These are phyloP conservation scores for Boechera retrofracta DNA, from an alignment of 345 rosid species.

Conservation along the genomic window DNA sequence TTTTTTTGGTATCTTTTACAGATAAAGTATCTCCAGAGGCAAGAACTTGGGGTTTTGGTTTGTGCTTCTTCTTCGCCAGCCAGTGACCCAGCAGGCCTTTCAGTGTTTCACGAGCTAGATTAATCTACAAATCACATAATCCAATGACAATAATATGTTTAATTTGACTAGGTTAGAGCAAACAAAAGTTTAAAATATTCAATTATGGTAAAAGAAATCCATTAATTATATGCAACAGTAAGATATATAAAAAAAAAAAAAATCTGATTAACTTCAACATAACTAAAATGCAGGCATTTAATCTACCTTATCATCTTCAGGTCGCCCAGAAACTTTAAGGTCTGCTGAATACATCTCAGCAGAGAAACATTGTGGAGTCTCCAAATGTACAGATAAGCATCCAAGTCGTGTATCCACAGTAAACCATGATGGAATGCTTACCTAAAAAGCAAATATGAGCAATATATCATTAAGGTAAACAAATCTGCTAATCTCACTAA, in stretches of 20 bases:
- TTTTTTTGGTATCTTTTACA: slow-evolving; percentile 70
- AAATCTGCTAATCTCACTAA: slow-evolving; percentile 12
- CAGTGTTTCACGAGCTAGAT: slow-evolving; percentile 95
- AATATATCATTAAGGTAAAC: slow-evolving; percentile 25
- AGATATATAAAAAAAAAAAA: background rate
- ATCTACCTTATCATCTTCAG: slow-evolving; percentile 97
- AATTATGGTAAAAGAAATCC: slow-evolving; percentile 20
- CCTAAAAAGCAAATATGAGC: slow-evolving; percentile 52
- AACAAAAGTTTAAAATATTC: slow-evolving; percentile 10
- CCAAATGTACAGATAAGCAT: slow-evolving; percentile 93
- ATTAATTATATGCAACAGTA: slow-evolving; percentile 4
- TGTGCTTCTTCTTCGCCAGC: slow-evolving; percentile 84
- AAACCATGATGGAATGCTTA: slow-evolving; percentile 99
- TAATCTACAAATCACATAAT: slow-evolving; percentile 63
- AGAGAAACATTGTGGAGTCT: slow-evolving; percentile 97
- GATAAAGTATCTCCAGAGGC: slow-evolving; percentile 73
- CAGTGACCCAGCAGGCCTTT: slow-evolving; percentile 94
- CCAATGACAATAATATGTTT: slow-evolving; percentile 24
- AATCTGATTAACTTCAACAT: slow-evolving; percentile 11
- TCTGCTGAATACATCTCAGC: slow-evolving; percentile 99
- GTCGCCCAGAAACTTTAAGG: slow-evolving; percentile 85
- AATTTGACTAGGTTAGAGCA: slow-evolving; percentile 18
- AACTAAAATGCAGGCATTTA: slow-evolving; percentile 22
- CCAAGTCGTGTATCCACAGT: slow-evolving; percentile 95
- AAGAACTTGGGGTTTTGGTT: slow-evolving; percentile 66